These are phyloP conservation scores for Ophiostoma himal-ulmi DNA, from an alignment of 2,329 filamentous ascomycete genomes.

Conservation along the genomic window DNA sequence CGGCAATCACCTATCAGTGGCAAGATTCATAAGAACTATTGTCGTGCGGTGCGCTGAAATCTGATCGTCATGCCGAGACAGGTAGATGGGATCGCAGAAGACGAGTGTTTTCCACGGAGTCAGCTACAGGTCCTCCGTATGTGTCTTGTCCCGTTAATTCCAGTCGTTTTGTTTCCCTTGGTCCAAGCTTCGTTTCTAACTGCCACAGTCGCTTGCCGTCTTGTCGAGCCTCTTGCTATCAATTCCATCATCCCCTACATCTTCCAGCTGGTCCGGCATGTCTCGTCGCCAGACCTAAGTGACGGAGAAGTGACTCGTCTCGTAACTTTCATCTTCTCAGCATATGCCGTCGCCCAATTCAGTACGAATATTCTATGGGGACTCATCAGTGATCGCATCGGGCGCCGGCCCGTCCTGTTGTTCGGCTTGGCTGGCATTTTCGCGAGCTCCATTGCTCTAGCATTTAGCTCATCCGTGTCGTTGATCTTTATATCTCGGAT, in stretches of 20 bases:
- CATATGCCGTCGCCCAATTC: not conserved
- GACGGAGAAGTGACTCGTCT: not conserved
- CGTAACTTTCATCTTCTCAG: not conserved
- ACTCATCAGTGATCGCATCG: not conserved
- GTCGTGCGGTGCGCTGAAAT: not conserved
- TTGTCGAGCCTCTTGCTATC: not conserved
- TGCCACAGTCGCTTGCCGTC: not conserved
- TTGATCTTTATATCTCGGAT: not conserved
- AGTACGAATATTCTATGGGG: not conserved
- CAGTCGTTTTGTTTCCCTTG: too few species aligned
- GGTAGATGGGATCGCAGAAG: too few species aligned
- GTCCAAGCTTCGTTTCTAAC: not conserved
- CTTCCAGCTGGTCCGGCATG: not conserved
- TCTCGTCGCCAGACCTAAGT: not conserved
- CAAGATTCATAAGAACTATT: not conserved
- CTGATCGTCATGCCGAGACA: not conserved
- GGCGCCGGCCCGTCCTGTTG: not conserved
- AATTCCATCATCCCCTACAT: not conserved
- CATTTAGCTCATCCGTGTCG: not conserved
- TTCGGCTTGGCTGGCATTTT: not conserved
- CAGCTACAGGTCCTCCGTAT: not conserved
- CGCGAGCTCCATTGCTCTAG: not conserved
- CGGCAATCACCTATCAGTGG: too few species aligned
- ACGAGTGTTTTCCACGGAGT: not conserved
- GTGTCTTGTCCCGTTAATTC: not conserved